Percentiles rank a stretch among this genome's conserved stretches.
These are phyloP conservation scores for Aquilaria agallochum DNA, from an alignment of 441 rosid species.

Conservation along the genomic window DNA sequence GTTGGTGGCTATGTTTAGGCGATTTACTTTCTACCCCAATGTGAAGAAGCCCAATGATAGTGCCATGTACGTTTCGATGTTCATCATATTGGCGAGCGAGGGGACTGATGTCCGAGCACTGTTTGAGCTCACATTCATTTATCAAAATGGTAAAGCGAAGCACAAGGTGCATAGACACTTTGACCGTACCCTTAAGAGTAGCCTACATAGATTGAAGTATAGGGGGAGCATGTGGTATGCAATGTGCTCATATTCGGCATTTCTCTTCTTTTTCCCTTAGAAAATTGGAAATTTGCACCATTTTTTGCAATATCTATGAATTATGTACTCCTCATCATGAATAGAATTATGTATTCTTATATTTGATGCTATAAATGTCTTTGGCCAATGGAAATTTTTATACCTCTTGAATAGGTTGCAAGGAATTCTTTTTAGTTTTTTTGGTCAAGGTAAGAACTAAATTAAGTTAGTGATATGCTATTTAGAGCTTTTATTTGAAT, in stretches of 20 bases:
- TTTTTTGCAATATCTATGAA: no score
- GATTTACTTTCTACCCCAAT: slow-evolving; percentile 66
- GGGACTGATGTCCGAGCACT: slow-evolving; percentile 32
- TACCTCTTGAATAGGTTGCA: no score
- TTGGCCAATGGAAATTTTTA: no score
- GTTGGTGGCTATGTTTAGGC: slow-evolving; percentile 74
- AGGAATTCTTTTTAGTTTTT: no score
- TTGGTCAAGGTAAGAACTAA: no score
- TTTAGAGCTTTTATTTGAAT: no score
- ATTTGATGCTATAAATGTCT: no score
- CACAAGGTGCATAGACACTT: slow-evolving; percentile 83
- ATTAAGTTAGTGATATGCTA: no score
- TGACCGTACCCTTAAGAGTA: slow-evolving; percentile 65
- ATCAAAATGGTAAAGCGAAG: slow-evolving; percentile 74
- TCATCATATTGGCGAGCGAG: slow-evolving; percentile 74
- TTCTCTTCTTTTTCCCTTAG: no score
- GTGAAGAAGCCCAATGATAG: slow-evolving; percentile 67
- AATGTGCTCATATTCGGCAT: slow-evolving; percentile 3
- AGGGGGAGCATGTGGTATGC: slow-evolving; percentile 85
- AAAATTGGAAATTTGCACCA: no score
- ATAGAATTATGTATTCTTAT: no score
- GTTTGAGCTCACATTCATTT: slow-evolving; percentile 53
- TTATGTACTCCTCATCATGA: no score
- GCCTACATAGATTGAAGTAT: slow-evolving; percentile 72
- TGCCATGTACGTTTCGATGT: slow-evolving; percentile 52